Evolutionary conservation across 768 basidiomycete genomes (phyloP), one percentile per base, ranked within the genome.

Genomic region (Xerocomellus dryophilus): DNA sequence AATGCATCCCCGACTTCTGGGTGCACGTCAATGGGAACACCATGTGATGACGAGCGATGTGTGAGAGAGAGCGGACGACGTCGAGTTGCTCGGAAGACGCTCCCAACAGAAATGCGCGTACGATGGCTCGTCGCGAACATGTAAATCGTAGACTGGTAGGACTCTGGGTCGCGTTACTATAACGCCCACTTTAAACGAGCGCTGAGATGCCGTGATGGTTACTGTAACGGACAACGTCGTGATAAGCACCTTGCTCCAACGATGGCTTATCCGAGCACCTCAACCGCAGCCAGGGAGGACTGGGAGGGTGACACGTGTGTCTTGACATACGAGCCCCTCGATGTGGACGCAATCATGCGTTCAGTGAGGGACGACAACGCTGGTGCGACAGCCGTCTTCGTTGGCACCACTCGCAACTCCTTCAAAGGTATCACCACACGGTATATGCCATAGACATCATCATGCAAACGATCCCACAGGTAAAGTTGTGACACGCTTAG

Each of bases 1-100:
- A 96, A 76, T 4, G 95, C 94, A 51, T 94, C 81, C 58, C 86
- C 74, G 31, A 98, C 86, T 68, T 98, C 94, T 9, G 89, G 86
- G 49, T 87, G 85, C 31, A 93, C 66, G 68, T 93, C 90, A 11
- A 93, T 49, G n/a, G 71, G 73, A 43, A 58, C 50, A 17, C 58
- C 60, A n/a, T 59, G 57, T 2, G 29, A 41, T 31, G 31, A 32
- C 14, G 53, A 49, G 14, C 21, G 34, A 35, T 11, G 51, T 9
- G 50, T 5, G 10, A 53, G 43, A 27, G 54, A 53, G 42, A 48
- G 23, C 14, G 35, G 52, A 43, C 49, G 53, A 21, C 46, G 48
- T 35, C 49, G 58, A 47, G 44, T 0, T 14, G 35, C 21, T 34
- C 50, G 59, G 43, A 43, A 54, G 47, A 54, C 8, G 39, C 15